phyloP scores from a whole-genome alignment of 352 stramenopile species.

The Halophytophthora polymorphica region DNA sequence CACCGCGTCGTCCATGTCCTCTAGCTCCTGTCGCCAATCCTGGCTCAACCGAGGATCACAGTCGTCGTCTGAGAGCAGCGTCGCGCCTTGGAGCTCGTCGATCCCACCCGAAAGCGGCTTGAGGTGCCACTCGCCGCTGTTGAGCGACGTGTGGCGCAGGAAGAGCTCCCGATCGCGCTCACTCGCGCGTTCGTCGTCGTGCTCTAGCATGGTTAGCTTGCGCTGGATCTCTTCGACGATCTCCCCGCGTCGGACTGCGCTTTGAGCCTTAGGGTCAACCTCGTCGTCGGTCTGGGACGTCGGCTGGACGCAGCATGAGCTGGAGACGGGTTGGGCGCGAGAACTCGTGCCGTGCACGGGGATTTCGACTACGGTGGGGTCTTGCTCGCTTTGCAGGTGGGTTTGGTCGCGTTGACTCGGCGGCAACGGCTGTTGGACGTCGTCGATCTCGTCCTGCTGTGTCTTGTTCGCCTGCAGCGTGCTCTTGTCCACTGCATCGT shows the following conservation, averaged over 20 bases:
- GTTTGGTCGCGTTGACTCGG: too few relatives aligned
- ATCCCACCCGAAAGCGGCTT: conserved; percentile 11
- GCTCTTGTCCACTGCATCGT: too few relatives aligned
- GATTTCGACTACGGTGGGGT: neutral
- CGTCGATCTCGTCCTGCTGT: too few relatives aligned
- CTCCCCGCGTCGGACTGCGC: conserved; percentile 17
- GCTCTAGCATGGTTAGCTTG: conserved; percentile 39
- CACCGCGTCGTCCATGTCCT: neutral
- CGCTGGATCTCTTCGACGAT: conserved; percentile 50
- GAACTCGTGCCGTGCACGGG: neutral
- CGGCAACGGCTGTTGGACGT: too few relatives aligned
- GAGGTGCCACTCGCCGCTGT: conserved; percentile 31
- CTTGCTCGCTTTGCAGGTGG: neutral
- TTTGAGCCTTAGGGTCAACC: neutral
- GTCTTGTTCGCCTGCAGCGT: too few relatives aligned
- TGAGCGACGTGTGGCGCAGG: conserved; percentile 35
- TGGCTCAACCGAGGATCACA: conserved; percentile 16
- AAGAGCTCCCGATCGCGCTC: conserved; percentile 37
- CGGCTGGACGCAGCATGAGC: neutral
- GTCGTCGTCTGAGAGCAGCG: conserved; percentile 14
- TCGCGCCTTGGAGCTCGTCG: conserved; percentile 3
- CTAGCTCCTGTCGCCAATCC: conserved; percentile 20
- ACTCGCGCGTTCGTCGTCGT: conserved; percentile 32
- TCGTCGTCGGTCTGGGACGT: neutral
- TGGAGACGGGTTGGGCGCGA: conserved; percentile 1